These are phyloP conservation scores for Sequoia sempervirens DNA, from an alignment of 75 land plant species.

Conservation along the genomic window DNA sequence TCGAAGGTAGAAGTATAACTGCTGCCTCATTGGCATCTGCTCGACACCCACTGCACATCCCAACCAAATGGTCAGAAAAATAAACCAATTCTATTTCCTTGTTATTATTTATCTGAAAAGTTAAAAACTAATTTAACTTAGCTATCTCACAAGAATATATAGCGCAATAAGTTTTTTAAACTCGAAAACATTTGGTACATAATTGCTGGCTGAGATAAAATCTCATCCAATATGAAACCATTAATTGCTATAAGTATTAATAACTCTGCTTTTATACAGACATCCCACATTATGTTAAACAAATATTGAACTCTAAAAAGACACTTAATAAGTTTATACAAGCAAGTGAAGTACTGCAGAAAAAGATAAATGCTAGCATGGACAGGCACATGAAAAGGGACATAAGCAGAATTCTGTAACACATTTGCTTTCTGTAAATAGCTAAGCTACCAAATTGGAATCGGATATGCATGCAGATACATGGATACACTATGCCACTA, in stretches of 20 bases:
- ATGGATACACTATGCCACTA: too few species aligned
- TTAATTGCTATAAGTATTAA: neutral
- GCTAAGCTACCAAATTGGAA: too few species aligned
- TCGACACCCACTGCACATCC: conserved; percentile 76
- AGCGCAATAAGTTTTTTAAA: neutral
- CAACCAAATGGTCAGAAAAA: neutral
- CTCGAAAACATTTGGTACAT: neutral
- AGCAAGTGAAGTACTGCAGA: neutral
- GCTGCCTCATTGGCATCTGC: conserved; percentile 96
- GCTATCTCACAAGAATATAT: neutral
- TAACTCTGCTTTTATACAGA: neutral
- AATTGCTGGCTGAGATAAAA: neutral
- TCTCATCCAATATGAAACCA: neutral
- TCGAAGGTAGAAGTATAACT: conserved; percentile 75
- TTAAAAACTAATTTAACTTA: neutral
- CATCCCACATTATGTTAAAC: neutral
- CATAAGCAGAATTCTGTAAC: neutral
- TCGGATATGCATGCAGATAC: too few species aligned
- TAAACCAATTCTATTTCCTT: neutral
- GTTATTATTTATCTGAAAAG: neutral
- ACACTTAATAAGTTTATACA: neutral
- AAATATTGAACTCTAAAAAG: neutral
- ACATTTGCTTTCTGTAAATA: too few species aligned
- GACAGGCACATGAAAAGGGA: neutral
- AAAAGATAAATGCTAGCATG: neutral